phyloP scores from a whole-genome alignment of 2,329 filamentous ascomycete species.

The Diaporthe australafricana region DNA sequence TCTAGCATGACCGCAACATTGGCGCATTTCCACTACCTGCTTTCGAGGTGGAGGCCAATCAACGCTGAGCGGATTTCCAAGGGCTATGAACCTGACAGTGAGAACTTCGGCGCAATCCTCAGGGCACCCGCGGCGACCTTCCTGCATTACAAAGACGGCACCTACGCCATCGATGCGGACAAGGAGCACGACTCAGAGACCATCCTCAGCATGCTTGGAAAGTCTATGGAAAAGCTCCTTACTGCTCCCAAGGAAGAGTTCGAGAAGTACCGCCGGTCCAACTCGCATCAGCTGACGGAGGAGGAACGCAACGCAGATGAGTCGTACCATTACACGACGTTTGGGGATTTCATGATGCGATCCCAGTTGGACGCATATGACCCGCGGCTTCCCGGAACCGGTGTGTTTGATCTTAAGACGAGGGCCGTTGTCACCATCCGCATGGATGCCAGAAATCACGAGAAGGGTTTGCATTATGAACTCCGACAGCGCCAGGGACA shows the following conservation, averaged over 20 bases:
- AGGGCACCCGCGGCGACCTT: slow-evolving; percentile 84
- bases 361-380: slow-evolving; percentile 96
- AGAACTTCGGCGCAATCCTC: slow-evolving; percentile 77
- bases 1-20: slow-evolving; percentile 94
- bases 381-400: slow-evolving; percentile 84
- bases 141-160: slow-evolving; percentile 82
- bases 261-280: slow-evolving; percentile 81
- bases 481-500: slow-evolving; percentile 80
- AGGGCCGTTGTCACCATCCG: slow-evolving; percentile 91
- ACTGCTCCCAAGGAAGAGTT: slow-evolving; percentile 86
- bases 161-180: slow-evolving; percentile 95
- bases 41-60: slow-evolving; percentile 84
- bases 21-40: slow-evolving; percentile 90
- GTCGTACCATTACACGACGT: slow-evolving; percentile 86
- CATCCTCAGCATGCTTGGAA: slow-evolving; percentile 90
- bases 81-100: slow-evolving; percentile 70
- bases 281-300: slow-evolving; percentile 76
- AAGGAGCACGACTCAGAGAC: slow-evolving; percentile 90
- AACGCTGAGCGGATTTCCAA: slow-evolving; percentile 75
- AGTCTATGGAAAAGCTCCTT: slow-evolving; percentile 95
- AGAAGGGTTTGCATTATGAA: slow-evolving; percentile 87
- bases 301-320: slow-evolving; percentile 80
- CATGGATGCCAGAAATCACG: slow-evolving; percentile 81
- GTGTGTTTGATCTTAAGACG: slow-evolving; percentile 97
- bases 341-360: slow-evolving; percentile 91